A percentile compares a stretch with the other conserved stretches of the same genome.
Conservation (phyloP, 306 rosid genomes). For the Lupinus albus region DNA sequence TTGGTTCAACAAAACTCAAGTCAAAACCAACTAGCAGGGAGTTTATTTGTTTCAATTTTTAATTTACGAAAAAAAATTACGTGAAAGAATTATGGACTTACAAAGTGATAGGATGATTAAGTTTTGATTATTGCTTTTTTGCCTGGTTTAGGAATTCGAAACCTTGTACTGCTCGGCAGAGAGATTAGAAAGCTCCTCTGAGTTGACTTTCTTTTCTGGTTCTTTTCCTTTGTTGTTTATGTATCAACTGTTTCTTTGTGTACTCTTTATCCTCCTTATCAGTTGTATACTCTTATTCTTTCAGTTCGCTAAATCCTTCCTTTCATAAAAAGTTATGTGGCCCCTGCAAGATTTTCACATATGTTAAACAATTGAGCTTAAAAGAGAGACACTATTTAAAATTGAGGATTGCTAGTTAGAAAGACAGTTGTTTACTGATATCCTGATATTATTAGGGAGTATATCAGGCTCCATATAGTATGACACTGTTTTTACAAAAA, state of each 20-base stretch:
- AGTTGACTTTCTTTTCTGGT: background rate
- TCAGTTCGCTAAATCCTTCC: constrained; percentile 2
- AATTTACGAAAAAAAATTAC: background rate
- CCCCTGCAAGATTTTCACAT: background rate
- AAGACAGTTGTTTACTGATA: background rate
- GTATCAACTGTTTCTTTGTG: constrained; percentile 1
- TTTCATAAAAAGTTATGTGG: background rate
- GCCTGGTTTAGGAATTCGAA: background rate
- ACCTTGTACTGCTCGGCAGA: background rate
- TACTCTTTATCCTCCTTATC: constrained; percentile 3
- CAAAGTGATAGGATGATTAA: background rate
- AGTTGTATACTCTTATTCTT: background rate
- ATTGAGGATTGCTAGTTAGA: background rate
- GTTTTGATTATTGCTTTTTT: background rate
- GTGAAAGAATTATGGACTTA: background rate
- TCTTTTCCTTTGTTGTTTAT: background rate
- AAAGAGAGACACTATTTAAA: background rate
- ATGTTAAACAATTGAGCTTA: constrained; percentile 16
- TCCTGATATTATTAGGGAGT: constrained; percentile 21
- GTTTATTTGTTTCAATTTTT: constrained; percentile 6
- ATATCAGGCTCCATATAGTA: background rate
- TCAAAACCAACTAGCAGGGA: background rate
- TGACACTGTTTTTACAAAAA: background rate
- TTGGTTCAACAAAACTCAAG: constrained; percentile 1
- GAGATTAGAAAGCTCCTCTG: background rate